Evolutionary conservation across 2,329 filamentous ascomycete species (phyloP), one percentile per base, ranked within the genome.

Genomic region (Pyricularia sp.): DNA sequence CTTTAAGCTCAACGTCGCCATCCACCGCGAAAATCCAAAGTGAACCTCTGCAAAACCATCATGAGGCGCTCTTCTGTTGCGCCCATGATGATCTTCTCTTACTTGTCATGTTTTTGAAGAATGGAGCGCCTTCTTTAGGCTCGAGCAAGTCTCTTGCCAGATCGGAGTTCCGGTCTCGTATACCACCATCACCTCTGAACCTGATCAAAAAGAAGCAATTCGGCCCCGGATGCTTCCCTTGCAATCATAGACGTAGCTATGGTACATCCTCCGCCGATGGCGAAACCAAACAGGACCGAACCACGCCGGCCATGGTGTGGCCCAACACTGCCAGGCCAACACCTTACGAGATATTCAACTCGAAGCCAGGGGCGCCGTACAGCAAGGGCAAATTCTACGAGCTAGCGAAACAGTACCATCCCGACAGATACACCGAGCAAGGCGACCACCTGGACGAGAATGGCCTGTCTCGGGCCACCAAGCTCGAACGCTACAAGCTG

Each of bases 321-420:
- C 83, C 84, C 2, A 72, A 73, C 5, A 72, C 73, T 6, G 67
- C 72, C 24, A 72, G 80, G 55, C 90, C 90, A 1, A 93, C 93
- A 0, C 94, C 94, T 0, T 97, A 99, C 78, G 90, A 97, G 72
- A 90, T 99, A 72, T 87, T 97, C 71, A 80, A 83, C 67, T 75
- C 79, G 62, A 71, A 75, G 64, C 75, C 76, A 35, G 78, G 79
- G 65, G 86, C 85, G 16, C 83, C 86, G 1, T 97, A 99, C 75
- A 88, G 84, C 67, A 97, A 99, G 76, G 78, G 82, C 59, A 86
- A 86, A 66, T 99, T 92, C 81, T 94, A 96, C 75, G 84, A 93
- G 72, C 84, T 99, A 64, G 94, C 96, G 66, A 99, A 97, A 78
- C 81, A 96, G 61, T 99, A 99, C 78, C 94, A 99, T 73, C 94